Conservation (phyloP, 164 flowering plant genomes). For the Nymphaea colorata region DNA sequence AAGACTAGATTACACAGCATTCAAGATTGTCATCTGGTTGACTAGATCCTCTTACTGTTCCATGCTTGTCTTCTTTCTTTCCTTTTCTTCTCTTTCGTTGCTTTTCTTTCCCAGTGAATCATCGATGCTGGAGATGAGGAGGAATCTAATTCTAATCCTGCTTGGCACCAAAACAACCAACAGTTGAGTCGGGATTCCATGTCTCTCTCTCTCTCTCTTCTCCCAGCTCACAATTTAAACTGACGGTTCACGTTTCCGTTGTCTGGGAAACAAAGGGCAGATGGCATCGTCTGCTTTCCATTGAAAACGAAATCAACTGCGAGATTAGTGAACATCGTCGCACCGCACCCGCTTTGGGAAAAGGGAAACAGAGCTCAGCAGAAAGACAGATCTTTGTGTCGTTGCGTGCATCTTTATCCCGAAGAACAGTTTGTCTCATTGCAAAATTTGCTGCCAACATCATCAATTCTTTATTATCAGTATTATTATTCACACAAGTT, state of each 20-base stretch:
- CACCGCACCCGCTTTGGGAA: no score
- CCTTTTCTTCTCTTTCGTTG: neutral
- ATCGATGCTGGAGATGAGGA: neutral
- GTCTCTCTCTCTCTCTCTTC: neutral
- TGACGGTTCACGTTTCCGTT: neutral
- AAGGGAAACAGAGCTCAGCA: no score
- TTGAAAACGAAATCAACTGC: neutral
- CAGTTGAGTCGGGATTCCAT: neutral
- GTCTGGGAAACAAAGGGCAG: neutral
- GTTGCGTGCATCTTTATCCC: no score
- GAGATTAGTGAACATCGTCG: neutral
- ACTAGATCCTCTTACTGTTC: neutral
- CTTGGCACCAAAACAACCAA: neutral
- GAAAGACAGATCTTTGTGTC: no score
- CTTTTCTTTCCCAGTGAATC: neutral
- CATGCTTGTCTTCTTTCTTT: neutral
- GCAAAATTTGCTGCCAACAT: no score
- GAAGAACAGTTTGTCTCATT: no score
- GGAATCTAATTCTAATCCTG: neutral
- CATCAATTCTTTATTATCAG: no score
- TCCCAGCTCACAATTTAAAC: neutral
- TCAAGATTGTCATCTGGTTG: no score
- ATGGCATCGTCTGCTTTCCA: neutral
- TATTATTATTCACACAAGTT: no score
- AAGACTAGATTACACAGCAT: no score